Evolutionary conservation across 1,284 basidiomycete species (phyloP).

Genomic region (Ustilago crameri): DNA sequence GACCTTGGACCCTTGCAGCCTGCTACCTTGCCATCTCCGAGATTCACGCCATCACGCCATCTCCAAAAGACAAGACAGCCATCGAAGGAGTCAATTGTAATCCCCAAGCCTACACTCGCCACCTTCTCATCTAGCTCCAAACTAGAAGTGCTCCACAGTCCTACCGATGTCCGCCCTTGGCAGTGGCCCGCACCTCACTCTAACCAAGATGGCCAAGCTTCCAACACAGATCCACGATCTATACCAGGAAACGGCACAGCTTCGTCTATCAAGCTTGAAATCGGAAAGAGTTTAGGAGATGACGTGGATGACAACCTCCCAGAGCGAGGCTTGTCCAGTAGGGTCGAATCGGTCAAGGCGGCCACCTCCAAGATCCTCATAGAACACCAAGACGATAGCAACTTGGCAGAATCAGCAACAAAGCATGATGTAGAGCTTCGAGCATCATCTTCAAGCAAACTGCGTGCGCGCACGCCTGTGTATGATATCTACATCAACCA

Average conservation of each 20-base stretch:
- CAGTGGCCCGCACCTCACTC: slow-evolving; percentile 29
- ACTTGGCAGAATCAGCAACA: background rate
- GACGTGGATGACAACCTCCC: slow-evolving; percentile 41
- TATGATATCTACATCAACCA: slow-evolving; percentile 53
- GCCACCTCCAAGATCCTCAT: slow-evolving; percentile 4
- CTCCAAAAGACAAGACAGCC: background rate
- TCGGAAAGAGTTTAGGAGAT: slow-evolving; percentile 6
- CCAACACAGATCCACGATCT: background rate
- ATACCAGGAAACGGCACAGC: background rate
- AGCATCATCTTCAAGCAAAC: slow-evolving; percentile 20
- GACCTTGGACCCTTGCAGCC: slow-evolving; percentile 26
- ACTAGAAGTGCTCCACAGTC: slow-evolving; percentile 34
- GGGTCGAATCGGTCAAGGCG: slow-evolving; percentile 29
- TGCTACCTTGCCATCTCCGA: slow-evolving; percentile 11
- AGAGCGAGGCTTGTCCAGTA: slow-evolving; percentile 21
- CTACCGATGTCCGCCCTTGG: slow-evolving; percentile 39
- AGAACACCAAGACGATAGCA: background rate
- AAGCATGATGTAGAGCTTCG: background rate
- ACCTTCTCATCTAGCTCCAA: slow-evolving; percentile 26
- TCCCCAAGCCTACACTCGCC: background rate
- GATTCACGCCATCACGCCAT: slow-evolving; percentile 6
- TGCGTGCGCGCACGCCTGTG: slow-evolving; percentile 19
- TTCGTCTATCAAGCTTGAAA: slow-evolving; percentile 19
- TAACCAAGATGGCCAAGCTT: background rate
- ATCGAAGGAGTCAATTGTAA: background rate